phyloP scores from a whole-genome alignment of 805 yeast species.

The Yarrowia divulgata region DNA sequence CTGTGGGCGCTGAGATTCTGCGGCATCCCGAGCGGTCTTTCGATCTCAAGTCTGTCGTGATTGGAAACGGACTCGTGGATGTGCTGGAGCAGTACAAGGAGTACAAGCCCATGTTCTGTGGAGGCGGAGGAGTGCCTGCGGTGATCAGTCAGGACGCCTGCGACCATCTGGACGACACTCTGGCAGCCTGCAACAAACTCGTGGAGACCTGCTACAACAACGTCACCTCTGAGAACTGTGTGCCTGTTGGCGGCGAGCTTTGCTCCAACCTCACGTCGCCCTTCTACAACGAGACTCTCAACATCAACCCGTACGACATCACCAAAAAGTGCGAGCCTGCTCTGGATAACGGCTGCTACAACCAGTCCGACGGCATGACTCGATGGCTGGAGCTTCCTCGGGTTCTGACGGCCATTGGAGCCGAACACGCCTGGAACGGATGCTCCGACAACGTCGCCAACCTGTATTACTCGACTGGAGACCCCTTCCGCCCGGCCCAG shows the following conservation, averaged over 20 bases:
- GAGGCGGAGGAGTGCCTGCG: constrained; percentile 69
- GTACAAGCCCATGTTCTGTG: constrained; percentile 93
- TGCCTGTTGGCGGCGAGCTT: neutral
- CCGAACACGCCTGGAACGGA: constrained; percentile 31
- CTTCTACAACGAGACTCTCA: constrained; percentile 32
- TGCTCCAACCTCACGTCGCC: constrained; percentile 4
- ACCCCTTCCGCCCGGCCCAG: constrained; percentile 69
- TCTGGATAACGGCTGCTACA: constrained; percentile 23
- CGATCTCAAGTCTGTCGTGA: constrained; percentile 75
- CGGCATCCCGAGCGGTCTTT: constrained; percentile 60
- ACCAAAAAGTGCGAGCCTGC: constrained; percentile 31
- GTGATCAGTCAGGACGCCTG: constrained; percentile 85
- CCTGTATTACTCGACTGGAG: constrained; percentile 56
- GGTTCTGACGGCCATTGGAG: constrained; percentile 20
- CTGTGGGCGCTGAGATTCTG: constrained; percentile 76
- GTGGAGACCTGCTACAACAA: constrained; percentile 3
- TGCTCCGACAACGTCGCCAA: constrained; percentile 1
- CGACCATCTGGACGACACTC: constrained; percentile 47
- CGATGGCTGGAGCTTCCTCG: constrained; percentile 10
- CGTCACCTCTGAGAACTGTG: constrained; percentile 1
- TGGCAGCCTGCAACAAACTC: neutral
- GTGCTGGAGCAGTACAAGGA: constrained; percentile 75
- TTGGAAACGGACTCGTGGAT: constrained; percentile 88
- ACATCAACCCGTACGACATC: constrained; percentile 30
- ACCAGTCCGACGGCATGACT: constrained; percentile 3